Percentiles rank a stretch among this genome's conserved stretches.
phyloP scores from a whole-genome alignment of 2,329 filamentous ascomycete genomes.

The Fusarium decemcellulare region DNA sequence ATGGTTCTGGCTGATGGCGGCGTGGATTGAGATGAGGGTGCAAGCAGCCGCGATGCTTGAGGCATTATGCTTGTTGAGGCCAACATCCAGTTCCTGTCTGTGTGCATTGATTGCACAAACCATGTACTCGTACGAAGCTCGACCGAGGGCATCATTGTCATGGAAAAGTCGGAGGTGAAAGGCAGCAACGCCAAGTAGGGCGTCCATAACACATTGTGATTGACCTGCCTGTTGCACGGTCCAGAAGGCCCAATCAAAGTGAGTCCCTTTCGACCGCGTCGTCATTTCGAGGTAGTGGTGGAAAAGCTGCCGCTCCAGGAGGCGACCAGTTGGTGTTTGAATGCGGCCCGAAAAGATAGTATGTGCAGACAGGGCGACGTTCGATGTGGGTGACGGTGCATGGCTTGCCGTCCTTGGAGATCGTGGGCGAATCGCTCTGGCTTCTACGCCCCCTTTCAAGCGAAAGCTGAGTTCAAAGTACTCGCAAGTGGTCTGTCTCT shows the following conservation, averaged over 20 bases:
- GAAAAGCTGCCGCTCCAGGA: background rate
- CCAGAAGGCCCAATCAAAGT: background rate
- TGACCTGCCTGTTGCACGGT: background rate
- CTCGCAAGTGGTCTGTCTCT: background rate
- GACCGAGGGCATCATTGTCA: background rate
- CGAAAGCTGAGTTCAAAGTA: background rate
- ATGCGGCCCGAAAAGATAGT: background rate
- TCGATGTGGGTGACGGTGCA: background rate
- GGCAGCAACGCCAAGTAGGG: background rate
- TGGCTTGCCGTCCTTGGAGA: background rate
- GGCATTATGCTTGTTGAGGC: background rate
- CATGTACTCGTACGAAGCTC: background rate
- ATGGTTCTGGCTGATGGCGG: background rate
- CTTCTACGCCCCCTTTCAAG: no score
- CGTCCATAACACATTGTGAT: background rate
- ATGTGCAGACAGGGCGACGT: background rate
- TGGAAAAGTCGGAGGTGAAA: background rate
- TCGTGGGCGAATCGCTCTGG: no score
- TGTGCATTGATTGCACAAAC: background rate
- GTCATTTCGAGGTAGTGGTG: constrained; percentile 1
- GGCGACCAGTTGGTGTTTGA: background rate
- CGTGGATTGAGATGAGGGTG: background rate
- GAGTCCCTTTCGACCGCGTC: background rate
- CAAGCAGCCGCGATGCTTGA: background rate
- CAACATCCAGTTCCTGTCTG: background rate